phyloP scores from a whole-genome alignment of 2,329 filamentous ascomycete species.

The Raffaelea ambrosiae region DNA sequence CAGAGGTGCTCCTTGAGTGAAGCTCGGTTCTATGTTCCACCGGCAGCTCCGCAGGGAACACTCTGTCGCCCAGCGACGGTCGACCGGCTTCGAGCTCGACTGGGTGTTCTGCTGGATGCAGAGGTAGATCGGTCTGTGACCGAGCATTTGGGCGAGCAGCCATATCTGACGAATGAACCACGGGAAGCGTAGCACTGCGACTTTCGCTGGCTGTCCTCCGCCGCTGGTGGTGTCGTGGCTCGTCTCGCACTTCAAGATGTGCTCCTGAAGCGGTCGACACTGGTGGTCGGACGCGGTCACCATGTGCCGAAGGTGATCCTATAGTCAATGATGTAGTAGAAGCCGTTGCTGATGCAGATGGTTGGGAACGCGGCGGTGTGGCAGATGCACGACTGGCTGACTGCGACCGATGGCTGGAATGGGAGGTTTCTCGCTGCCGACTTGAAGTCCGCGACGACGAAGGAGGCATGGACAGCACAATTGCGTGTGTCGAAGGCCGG shows the following conservation, averaged over 20 bases:
- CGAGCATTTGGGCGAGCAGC: conserved; percentile 43
- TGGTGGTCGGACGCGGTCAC: not conserved
- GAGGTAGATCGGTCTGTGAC: conserved; percentile 57
- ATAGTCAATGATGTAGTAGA: no score
- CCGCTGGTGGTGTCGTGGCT: conserved; percentile 25
- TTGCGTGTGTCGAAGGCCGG: not conserved
- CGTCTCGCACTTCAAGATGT: conserved; percentile 41
- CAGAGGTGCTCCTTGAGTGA: conserved; percentile 27
- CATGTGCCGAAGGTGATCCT: no score
- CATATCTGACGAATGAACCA: conserved; percentile 26
- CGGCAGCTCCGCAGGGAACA: not conserved
- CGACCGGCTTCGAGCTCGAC: not conserved
- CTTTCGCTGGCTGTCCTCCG: conserved; percentile 44
- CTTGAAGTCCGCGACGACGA: no score
- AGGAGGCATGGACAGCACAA: no score
- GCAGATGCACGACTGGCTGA: not conserved
- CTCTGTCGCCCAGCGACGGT: conserved; percentile 12
- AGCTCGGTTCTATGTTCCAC: not conserved
- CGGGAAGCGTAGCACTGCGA: conserved; percentile 45
- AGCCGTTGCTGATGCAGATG: no score
- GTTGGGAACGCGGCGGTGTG: no score
- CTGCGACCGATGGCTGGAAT: conserved; percentile 13
- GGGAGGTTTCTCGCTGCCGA: conserved; percentile 14
- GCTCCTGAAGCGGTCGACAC: conserved; percentile 7
- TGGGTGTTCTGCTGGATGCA: conserved; percentile 22